Base-by-base conservation (phyloP, 129 eudicot species). In the Apium graveolens region DNA sequence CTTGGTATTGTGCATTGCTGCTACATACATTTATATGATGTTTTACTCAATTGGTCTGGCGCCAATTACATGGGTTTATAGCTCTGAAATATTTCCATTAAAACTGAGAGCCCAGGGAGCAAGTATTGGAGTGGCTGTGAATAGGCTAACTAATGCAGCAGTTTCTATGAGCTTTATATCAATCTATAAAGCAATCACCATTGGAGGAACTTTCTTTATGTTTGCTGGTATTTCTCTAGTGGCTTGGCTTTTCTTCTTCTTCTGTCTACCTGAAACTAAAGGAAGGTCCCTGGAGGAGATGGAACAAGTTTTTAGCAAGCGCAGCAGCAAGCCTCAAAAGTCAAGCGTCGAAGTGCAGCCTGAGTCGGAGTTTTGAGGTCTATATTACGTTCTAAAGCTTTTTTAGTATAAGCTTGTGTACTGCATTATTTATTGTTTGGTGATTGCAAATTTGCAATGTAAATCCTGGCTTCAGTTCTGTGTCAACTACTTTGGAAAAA, bases 61-160 rank as follows among this genome's bases (percentile, higher is more conserved):
- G 18, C 98, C 98, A 0, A 81, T 91, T 0, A 86, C 96, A 48
- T 91, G 97, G 93, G 98, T 91, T 45, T 94, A 91, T 75, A 86
- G 92, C 46, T 79, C 97, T 10, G 98, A 94, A 82, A 90, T 91
- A 13, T 94, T 90, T 14, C 98, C 97, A 3, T 68, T 80, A 18
- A 89, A 62, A 83, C 78, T 91, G 29, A 85, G 98, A 84, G 98
- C 92, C 3, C 87, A 84, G 65, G 98, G 97, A 51, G 88, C 85
- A 18, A 76, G 93, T 6, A 79, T 94, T 5, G 95, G 96, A 10
- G 97, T 94, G 81, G 96, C 93, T 10, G 93, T 91, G 78, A 94
- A 94, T 82, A 88, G 98, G 84, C 77, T 81, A 14, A 90, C 83
- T 39, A 94, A 88, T 77, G 98, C 93, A n/a, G 86, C 86, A 6